These are phyloP conservation scores for Pseudocercospora ulei DNA, from an alignment of 2,329 filamentous ascomycete species.

Conservation along the genomic window DNA sequence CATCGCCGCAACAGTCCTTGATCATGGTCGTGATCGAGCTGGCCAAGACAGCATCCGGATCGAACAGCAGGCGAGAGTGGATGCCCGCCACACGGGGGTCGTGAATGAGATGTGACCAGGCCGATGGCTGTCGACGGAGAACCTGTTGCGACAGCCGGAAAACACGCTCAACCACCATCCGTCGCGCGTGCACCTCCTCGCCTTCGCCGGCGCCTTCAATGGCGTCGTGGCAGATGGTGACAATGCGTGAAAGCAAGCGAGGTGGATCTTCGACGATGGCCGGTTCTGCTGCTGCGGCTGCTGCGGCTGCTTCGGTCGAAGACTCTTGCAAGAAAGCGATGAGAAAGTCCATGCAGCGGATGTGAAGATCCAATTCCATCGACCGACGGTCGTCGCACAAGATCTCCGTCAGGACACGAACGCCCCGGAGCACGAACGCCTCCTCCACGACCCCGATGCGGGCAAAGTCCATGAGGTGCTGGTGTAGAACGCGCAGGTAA, in stretches of 20 bases:
- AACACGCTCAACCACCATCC: conserved; percentile 4
- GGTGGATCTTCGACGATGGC: conserved; percentile 23
- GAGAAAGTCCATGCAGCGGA: conserved; percentile 20
- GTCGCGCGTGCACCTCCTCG: conserved; percentile 5
- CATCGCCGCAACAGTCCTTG: conserved; percentile 25
- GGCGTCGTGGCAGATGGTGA: conserved; percentile 19
- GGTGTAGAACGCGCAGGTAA: conserved; percentile 56
- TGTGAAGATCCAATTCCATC: conserved; percentile 11
- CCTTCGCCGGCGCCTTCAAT: neutral
- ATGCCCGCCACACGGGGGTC: conserved; percentile 31
- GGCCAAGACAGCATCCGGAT: conserved; percentile 17
- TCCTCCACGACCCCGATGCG: conserved; percentile 27
- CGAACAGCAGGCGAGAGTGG: conserved; percentile 31
- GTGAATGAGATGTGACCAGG: conserved; percentile 26
- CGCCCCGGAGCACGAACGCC: conserved; percentile 26
- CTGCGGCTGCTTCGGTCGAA: conserved; percentile 2
- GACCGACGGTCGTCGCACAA: conserved; percentile 22
- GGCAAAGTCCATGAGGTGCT: conserved; percentile 45
- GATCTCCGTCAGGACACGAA: conserved; percentile 24
- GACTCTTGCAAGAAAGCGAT: conserved; percentile 27
- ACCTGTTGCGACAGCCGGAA: conserved; percentile 15
- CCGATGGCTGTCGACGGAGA: conserved; percentile 24
- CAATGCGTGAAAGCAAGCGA: conserved; percentile 21
- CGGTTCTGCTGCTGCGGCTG: conserved; percentile 17
- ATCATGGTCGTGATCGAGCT: conserved; percentile 17